Conservation (phyloP, 768 basidiomycete genomes). For the Hebeloma cylindrosporum region DNA sequence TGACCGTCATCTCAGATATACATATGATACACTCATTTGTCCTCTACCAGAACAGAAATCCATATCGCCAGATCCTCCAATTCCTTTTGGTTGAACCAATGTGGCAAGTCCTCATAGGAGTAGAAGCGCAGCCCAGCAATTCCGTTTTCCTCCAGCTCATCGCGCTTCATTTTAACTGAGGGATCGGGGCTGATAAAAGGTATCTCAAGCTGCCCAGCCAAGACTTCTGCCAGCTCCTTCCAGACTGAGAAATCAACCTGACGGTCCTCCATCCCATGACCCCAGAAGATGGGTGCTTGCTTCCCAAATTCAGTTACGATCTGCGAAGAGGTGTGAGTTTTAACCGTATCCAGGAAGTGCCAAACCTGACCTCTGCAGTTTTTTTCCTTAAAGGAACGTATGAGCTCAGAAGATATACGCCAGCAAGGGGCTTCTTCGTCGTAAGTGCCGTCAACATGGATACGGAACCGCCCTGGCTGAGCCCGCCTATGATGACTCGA, state of each 20-base stretch:
- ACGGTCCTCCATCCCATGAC: constrained; percentile 2
- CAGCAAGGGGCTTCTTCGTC: constrained; percentile 37
- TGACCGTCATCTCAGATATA: too few species aligned
- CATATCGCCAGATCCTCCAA: too few species aligned
- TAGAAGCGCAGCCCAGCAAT: too few species aligned
- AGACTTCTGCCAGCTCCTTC: neutral
- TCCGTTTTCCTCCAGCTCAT: too few species aligned
- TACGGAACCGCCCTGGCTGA: constrained; percentile 49
- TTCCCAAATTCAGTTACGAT: neutral
- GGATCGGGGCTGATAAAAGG: too few species aligned
- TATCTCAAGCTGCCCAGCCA: neutral
- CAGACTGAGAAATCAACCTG: neutral
- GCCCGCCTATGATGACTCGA: constrained; percentile 49
- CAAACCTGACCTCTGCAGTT: constrained; percentile 33
- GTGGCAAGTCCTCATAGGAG: too few species aligned
- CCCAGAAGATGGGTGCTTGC: constrained; percentile 1
- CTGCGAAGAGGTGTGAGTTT: neutral
- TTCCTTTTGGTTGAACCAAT: too few species aligned
- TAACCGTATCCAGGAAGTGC: neutral
- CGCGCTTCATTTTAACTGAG: too few species aligned
- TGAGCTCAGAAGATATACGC: constrained; percentile 40
- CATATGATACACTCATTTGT: too few species aligned
- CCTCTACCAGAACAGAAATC: too few species aligned
- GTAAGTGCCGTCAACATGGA: constrained; percentile 42
- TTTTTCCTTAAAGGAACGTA: constrained; percentile 45